phyloP scores from a whole-genome alignment of 805 yeast genomes.

The Candida coquimbonensis region DNA sequence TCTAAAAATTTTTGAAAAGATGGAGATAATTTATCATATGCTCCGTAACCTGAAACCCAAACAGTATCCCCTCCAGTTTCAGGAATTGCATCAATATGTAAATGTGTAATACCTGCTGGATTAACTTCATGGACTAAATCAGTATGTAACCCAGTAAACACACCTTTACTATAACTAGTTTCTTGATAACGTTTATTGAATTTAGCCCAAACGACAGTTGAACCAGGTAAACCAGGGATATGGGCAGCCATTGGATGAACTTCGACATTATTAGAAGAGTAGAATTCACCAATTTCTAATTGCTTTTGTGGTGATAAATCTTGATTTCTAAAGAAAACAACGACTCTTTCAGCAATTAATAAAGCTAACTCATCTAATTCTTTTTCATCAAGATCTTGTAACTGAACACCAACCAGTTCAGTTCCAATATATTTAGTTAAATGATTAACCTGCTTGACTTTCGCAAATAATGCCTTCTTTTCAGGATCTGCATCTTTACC shows the following conservation, averaged over 20 bases:
- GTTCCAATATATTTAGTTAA: slow-evolving; percentile 42
- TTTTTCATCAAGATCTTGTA: slow-evolving; percentile 32
- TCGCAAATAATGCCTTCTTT: slow-evolving; percentile 34
- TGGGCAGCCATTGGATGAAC: slow-evolving; percentile 31
- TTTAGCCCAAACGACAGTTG: slow-evolving; percentile 29
- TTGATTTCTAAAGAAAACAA: slow-evolving; percentile 43
- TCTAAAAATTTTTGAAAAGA: slow-evolving; percentile 44
- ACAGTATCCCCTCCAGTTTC: slow-evolving; percentile 48
- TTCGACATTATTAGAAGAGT: slow-evolving; percentile 33
- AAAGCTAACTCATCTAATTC: slow-evolving; percentile 43
- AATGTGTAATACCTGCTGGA: slow-evolving; percentile 48
- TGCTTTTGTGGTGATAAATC: slow-evolving; percentile 38
- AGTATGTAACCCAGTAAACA: slow-evolving; percentile 34
- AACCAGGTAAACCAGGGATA: slow-evolving; percentile 32
- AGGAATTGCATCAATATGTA: slow-evolving; percentile 46
- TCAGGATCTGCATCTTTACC: slow-evolving; percentile 34
- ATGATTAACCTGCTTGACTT: slow-evolving; percentile 33
- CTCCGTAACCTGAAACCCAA: slow-evolving; percentile 54
- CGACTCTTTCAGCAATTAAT: slow-evolving; percentile 40
- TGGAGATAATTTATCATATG: slow-evolving; percentile 49
- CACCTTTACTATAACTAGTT: slow-evolving; percentile 17
- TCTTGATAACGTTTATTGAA: slow-evolving; percentile 23
- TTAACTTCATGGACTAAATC: slow-evolving; percentile 49
- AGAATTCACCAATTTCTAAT: slow-evolving; percentile 38
- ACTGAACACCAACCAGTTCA: slow-evolving; percentile 40